Base-by-base conservation (phyloP, 2,329 filamentous ascomycete species). In the Aspergillus fumigatus region DNA sequence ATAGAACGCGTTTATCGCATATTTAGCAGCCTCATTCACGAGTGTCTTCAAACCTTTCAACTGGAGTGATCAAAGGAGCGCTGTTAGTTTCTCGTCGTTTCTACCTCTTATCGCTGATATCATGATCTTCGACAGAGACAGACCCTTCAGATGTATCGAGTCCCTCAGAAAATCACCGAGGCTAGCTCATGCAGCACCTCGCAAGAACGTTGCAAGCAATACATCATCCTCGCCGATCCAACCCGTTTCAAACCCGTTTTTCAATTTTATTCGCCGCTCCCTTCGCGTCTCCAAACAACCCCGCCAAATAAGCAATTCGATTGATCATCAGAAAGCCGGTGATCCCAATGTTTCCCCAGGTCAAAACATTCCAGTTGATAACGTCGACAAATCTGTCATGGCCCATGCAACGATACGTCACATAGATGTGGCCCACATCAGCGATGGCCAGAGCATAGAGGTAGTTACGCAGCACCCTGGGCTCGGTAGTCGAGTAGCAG, bases 321-420 rank as follows among this genome's bases (percentile, higher is more conserved):
- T 81, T 81, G 26, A 81, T 53, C 54, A 84, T 84, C 29, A 89
- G 73, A 53, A 84, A 82, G 0, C 72, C 82, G 26, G 88, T 90
- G 51, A 81, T 79, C 7, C 81, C 86, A 59, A 92, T 79, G 65
- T 91, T 91, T 2, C 88, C 88, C 84, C 85, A 89, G n/a, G 85
- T 82, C 77, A 88, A 82, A 35, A 81, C 75, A 69, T 89, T 90
- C 88, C 88, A 91, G 23, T 71, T 74, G 4, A 66, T 72, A 10
- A 87, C 72, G 62, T 84, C 79, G 48, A 82, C 59, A 49, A 83
- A 79, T 35, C 74, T 74, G 9, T 82, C 77, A 67, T 76, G 77
- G 8, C 85, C 87, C 60, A 90, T 77, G 6, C 79, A 80, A 65
- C 76, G 73, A 57, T 82, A 84, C 17, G 83, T 88, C 58, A 86